A percentile compares a stretch with the other conserved stretches of the same genome.
These are phyloP conservation scores for Aspergillus pseudotamarii DNA, from an alignment of 2,329 filamentous ascomycete species.

Conservation along the genomic window DNA sequence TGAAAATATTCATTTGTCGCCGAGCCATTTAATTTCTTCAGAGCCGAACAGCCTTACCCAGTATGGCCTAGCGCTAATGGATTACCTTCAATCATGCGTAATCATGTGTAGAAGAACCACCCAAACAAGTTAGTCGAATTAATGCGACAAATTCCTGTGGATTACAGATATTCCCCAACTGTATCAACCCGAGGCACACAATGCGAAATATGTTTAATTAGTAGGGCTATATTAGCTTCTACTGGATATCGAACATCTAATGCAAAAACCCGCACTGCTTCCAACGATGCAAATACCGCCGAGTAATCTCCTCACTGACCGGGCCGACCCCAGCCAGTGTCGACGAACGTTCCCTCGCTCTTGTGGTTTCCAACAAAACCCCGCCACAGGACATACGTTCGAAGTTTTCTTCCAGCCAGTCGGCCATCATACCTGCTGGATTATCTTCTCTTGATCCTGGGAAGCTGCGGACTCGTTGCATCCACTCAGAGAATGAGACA, in stretches of 20 bases:
- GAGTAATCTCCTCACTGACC: conserved; percentile 12
- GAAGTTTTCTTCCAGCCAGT: conserved; percentile 38
- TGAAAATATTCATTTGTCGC: too few relatives aligned
- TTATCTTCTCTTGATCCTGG: conserved; percentile 28
- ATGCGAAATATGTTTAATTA: too few relatives aligned
- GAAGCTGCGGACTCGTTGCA: conserved; percentile 37
- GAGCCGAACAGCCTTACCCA: too few relatives aligned
- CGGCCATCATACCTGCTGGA: conserved; percentile 31
- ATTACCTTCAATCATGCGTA: too few relatives aligned
- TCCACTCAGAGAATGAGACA: conserved; percentile 47
- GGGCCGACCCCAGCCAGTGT: conserved; percentile 8
- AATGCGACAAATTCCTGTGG: too few relatives aligned
- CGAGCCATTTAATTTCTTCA: too few relatives aligned
- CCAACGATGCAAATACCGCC: conserved; percentile 18
- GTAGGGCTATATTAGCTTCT: too few relatives aligned
- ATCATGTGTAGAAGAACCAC: too few relatives aligned
- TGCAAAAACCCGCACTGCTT: conserved; percentile 13
- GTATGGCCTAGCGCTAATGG: too few relatives aligned
- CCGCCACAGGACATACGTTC: conserved; percentile 52
- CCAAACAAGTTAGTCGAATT: too few relatives aligned
- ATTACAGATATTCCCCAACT: too few relatives aligned
- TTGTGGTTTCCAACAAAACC: conserved; percentile 43
- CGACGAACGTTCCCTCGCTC: conserved; percentile 40
- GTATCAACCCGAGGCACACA: too few relatives aligned
- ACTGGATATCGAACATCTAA: not conserved